A percentile compares a stretch with the other conserved stretches of the same genome.
These are phyloP conservation scores for Boletus patriciae DNA, from an alignment of 768 basidiomycete genomes.

Conservation along the genomic window DNA sequence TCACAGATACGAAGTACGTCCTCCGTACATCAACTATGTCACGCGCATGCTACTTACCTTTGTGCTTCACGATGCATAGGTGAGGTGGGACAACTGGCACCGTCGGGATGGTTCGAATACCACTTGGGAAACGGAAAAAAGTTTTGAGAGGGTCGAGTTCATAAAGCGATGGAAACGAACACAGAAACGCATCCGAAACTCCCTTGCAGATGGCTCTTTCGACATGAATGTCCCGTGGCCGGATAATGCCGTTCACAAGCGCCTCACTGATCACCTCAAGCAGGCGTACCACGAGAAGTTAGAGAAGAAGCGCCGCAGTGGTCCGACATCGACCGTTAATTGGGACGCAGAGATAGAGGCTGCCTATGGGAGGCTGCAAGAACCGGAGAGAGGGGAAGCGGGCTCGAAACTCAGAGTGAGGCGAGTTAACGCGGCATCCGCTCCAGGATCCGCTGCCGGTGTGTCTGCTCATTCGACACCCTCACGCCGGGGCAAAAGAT, in stretches of 20 bases:
- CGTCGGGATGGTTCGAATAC: slow-evolving; percentile 53
- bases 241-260: slow-evolving; percentile 44
- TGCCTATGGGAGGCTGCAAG: slow-evolving; percentile 18
- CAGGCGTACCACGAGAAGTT: slow-evolving; percentile 50
- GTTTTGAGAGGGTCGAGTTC: slow-evolving; percentile 17
- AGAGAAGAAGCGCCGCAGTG: slow-evolving; percentile 16
- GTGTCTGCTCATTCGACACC: slow-evolving; percentile 4
- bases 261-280: slow-evolving; percentile 41
- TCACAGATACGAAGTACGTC: slow-evolving; percentile 34
- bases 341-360: slow-evolving; percentile 33
- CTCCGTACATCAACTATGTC: not conserved
- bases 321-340: slow-evolving; percentile 8
- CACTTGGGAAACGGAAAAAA: slow-evolving; percentile 46
- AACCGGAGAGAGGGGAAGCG: slow-evolving; percentile 28
- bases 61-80: slow-evolving; percentile 34
- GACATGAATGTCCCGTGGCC: slow-evolving; percentile 43
- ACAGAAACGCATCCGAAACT: slow-evolving; percentile 33
- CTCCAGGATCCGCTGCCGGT: slow-evolving; percentile 8
- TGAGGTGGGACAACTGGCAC: slow-evolving; percentile 53
- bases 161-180: slow-evolving; percentile 36
- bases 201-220: slow-evolving; percentile 31
- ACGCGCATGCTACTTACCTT: not conserved
- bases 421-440: slow-evolving; percentile 8
- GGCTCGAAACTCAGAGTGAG: slow-evolving; percentile 25
- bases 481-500: slow-evolving; percentile 1